Conservation (phyloP, 2,329 filamentous ascomycete species). For the Alternaria hordeiaustralica region DNA sequence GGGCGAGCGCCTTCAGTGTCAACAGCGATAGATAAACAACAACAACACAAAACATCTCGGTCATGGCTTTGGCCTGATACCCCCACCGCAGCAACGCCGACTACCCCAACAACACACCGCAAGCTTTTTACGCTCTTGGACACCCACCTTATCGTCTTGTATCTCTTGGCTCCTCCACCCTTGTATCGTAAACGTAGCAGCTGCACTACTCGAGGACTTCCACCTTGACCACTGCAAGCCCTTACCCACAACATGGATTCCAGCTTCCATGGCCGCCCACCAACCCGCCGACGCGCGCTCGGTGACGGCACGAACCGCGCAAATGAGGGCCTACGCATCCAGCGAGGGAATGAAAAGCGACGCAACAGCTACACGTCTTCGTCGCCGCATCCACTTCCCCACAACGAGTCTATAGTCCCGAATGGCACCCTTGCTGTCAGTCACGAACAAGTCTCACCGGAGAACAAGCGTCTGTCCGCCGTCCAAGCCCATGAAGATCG, state of each 20-base stretch:
- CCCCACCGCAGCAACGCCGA: slow-evolving; percentile 17
- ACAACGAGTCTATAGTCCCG: slow-evolving; percentile 54
- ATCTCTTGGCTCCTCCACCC: slow-evolving; percentile 25
- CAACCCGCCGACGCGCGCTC: slow-evolving; percentile 40
- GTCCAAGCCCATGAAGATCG: slow-evolving; percentile 55
- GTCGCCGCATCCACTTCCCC: slow-evolving; percentile 41
- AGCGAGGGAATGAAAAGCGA: slow-evolving; percentile 28
- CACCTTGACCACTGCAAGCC: slow-evolving; percentile 14
- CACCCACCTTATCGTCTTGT: slow-evolving; percentile 30
- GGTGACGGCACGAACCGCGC: slow-evolving; percentile 43
- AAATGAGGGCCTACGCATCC: slow-evolving; percentile 35
- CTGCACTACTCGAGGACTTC: slow-evolving; percentile 10
- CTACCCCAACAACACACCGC: slow-evolving; percentile 21
- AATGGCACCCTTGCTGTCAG: slow-evolving; percentile 53
- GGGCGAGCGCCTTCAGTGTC: slow-evolving; percentile 23
- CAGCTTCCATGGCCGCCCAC: slow-evolving; percentile 36
- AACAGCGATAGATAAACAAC: slow-evolving; percentile 28
- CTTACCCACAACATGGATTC: slow-evolving; percentile 38
- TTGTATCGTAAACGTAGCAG: slow-evolving; percentile 14
- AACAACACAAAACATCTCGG: slow-evolving; percentile 22
- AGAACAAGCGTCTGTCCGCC: slow-evolving; percentile 62
- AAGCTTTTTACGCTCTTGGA: slow-evolving; percentile 23
- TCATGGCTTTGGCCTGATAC: slow-evolving; percentile 23
- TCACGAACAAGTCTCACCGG: slow-evolving; percentile 45
- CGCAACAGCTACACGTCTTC: slow-evolving; percentile 22